These are phyloP conservation scores for Blepharisma japonicum DNA, from an alignment of 73 alveolate species.

Conservation along the genomic window DNA sequence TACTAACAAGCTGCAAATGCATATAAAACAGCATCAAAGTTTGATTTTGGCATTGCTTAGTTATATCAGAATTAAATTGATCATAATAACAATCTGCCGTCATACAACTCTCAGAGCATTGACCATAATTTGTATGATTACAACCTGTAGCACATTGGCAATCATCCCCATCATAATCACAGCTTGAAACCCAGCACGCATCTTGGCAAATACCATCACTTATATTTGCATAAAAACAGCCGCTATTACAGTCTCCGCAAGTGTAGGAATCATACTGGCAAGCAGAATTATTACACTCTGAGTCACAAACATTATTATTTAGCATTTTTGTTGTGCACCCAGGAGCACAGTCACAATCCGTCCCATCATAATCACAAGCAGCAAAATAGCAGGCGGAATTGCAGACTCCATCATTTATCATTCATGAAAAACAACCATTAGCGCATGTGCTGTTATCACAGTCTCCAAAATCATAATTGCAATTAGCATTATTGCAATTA, in stretches of 20 bases:
- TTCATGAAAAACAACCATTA: neutral
- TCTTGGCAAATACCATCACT: neutral
- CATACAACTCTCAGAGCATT: too few relatives aligned
- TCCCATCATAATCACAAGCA: constrained; percentile 16
- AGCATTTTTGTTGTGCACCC: neutral
- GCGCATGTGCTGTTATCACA: neutral
- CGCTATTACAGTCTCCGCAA: neutral
- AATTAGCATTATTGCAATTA: neutral
- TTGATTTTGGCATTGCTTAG: too few relatives aligned
- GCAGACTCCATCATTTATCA: constrained; percentile 20
- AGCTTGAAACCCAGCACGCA: neutral
- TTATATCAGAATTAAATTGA: too few relatives aligned
- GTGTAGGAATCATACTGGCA: neutral
- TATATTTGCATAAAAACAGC: neutral
- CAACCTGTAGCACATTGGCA: constrained; percentile 14
- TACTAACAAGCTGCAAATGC: too few relatives aligned
- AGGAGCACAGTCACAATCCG: constrained; percentile 9
- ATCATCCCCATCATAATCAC: constrained; percentile 1
- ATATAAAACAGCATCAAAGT: too few relatives aligned
- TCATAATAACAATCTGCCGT: too few relatives aligned
- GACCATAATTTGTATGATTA: neutral
- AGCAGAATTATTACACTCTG: neutral
- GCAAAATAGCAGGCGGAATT: constrained; percentile 5
- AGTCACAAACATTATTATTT: neutral
- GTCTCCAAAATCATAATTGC: neutral